phyloP scores from a whole-genome alignment of 2,329 filamentous ascomycete genomes.

The Knoxdaviesia proteae region DNA sequence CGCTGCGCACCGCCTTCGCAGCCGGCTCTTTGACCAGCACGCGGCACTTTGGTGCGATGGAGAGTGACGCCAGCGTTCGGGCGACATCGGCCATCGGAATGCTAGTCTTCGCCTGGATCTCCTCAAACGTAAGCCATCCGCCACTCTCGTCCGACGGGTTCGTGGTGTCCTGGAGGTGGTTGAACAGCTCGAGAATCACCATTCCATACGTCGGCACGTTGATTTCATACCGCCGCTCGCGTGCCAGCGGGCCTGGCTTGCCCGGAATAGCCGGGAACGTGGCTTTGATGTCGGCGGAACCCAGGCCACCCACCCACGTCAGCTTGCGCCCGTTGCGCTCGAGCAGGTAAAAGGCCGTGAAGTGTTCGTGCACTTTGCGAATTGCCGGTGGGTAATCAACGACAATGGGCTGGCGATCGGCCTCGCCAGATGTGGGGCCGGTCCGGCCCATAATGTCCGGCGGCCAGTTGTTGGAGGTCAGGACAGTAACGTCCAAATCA shows the following conservation, averaged over 20 bases:
- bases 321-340: slow-evolving; percentile 77
- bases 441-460: slow-evolving; percentile 60
- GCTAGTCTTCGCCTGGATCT: slow-evolving; percentile 65
- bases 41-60: slow-evolving; percentile 63
- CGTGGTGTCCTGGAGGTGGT: slow-evolving; percentile 35
- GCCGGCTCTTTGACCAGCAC: slow-evolving; percentile 64
- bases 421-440: slow-evolving; percentile 2
- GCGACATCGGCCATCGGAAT: slow-evolving; percentile 57
- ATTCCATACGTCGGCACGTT: slow-evolving; percentile 87
- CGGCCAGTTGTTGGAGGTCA: slow-evolving; percentile 92
- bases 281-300: slow-evolving; percentile 72
- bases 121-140: slow-evolving; percentile 34
- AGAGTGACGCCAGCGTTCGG: slow-evolving; percentile 60
- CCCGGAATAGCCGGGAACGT: slow-evolving; percentile 52
- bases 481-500: slow-evolving; percentile 65
- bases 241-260: slow-evolving; percentile 39
- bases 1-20: slow-evolving; percentile 54
- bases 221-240: slow-evolving; percentile 63
- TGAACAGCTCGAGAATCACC: slow-evolving; percentile 78
- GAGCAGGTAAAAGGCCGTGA: slow-evolving; percentile 71
- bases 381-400: slow-evolving; percentile 47
- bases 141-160: slow-evolving; percentile 13
- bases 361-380: slow-evolving; percentile 57
- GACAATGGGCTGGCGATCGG: too few species aligned
- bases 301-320: slow-evolving; percentile 54